Base-by-base conservation (phyloP, 768 basidiomycete species). In the Mycena floridula region DNA sequence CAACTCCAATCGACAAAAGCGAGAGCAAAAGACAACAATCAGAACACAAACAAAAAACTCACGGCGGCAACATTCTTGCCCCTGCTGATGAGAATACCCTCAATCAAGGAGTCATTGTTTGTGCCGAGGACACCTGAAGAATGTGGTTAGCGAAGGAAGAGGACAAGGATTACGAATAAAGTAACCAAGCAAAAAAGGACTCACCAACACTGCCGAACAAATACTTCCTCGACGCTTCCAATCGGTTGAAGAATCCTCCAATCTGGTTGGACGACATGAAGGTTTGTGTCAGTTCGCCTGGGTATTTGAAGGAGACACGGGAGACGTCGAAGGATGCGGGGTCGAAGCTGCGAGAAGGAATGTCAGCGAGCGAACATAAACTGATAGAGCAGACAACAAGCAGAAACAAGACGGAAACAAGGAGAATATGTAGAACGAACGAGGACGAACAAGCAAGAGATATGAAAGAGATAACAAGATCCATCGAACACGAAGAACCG, bases 211-310 rank as follows among this genome's bases (percentile, higher is more conserved):
- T 94, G 12, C 85, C 95, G 64, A 97, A 96, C 52, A 94, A 77
- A 74, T 96, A 95, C 67, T 96, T 95, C 66, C 95, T 85, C 20
- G 93, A 92, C 8, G 82, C 96, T 71, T 98, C 96, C 7, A 99
- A 82, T 46, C 96, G 90, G 77, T 94, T 89, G 80, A 94, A 97
- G 82, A 95, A 92, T 15, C 95, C 95, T 47, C 81, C 80, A 58
- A 96, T 81, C 66, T 87, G 89, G 77, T 97, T 97, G 50, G 81
- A 78, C 48, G 90, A 93, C 93, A 91, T 97, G 79, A 90, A 97
- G 42, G 77, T 78, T 65, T 82, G 81, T 18, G 92, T 92, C 51
- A 97, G 82, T 66, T 96, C 94, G 18, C 82, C 73, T 68, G 89
- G 89, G 81, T 95, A 98, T 73, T 95, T 96, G 84, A 89, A 99